Conservation (phyloP, 345 rosid species). For the Acer negundo region DNA sequence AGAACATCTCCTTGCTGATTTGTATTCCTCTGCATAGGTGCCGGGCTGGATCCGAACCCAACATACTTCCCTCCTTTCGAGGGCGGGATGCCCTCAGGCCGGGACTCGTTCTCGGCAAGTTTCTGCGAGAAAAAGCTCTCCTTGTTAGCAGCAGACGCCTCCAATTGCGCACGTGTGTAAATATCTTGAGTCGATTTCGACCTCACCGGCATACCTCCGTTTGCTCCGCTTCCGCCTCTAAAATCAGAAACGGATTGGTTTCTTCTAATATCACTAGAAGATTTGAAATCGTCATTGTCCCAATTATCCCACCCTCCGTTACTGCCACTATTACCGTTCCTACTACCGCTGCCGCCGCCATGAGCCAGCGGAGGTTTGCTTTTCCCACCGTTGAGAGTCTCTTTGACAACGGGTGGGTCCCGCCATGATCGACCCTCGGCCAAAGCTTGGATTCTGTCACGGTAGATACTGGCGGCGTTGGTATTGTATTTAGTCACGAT, state of each 20-base stretch:
- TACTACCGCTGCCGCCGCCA: constrained; percentile 36
- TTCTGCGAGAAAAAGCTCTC: constrained; percentile 74
- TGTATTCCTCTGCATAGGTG: constrained; percentile 46
- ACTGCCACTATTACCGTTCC: constrained; percentile 28
- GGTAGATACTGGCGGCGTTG: constrained; percentile 75
- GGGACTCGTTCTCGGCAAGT: constrained; percentile 73
- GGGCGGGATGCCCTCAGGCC: constrained; percentile 93
- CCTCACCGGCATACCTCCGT: constrained; percentile 52
- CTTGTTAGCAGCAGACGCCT: constrained; percentile 84
- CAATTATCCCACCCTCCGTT: constrained; percentile 88
- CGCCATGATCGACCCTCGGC: constrained; percentile 87
- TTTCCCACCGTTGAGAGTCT: constrained; percentile 34
- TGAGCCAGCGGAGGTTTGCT: constrained; percentile 57
- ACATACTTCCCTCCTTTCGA: constrained; percentile 96
- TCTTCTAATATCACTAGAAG: constrained; percentile 68
- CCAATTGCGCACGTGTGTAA: constrained; percentile 71
- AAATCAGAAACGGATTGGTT: constrained; percentile 80
- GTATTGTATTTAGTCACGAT: constrained; percentile 79
- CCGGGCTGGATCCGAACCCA: constrained; percentile 86
- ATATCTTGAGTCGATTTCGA: constrained; percentile 85
- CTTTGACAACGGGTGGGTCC: constrained; percentile 84
- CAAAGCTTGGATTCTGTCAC: constrained; percentile 84
- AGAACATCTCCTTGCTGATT: constrained; percentile 70
- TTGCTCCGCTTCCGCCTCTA: constrained; percentile 46
- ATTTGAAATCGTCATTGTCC: constrained; percentile 79